phyloP scores from a whole-genome alignment of 192 early-diverging fungal genomes.

The Gryganskiella cystojenkinii region DNA sequence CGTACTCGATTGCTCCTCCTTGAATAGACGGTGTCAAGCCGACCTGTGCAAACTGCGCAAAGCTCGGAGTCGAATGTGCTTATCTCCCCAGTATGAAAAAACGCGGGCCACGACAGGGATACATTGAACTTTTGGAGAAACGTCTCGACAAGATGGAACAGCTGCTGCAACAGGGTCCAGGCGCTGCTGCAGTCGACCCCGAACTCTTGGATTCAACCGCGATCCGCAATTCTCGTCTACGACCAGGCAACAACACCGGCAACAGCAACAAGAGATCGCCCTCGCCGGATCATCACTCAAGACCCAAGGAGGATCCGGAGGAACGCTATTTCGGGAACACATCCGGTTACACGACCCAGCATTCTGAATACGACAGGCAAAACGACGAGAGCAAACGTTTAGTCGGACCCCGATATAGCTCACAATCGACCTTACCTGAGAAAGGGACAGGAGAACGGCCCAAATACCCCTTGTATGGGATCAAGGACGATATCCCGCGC shows the following conservation, averaged over 20 bases:
- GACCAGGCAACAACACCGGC: slow-evolving; percentile 25
- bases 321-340: slow-evolving; percentile 47
- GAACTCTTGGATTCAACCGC: slow-evolving; percentile 39
- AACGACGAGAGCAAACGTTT: slow-evolving; percentile 4
- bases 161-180: slow-evolving; percentile 60
- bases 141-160: slow-evolving; percentile 83
- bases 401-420: slow-evolving; percentile 23
- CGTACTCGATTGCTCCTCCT: no score
- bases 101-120: slow-evolving; percentile 85
- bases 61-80: slow-evolving; percentile 73
- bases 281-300: slow-evolving; percentile 2
- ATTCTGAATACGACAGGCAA: slow-evolving; percentile 34
- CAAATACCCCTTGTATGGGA: slow-evolving; percentile 39
- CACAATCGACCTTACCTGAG: slow-evolving; percentile 14
- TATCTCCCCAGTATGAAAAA: slow-evolving; percentile 91
- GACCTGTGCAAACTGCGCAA: slow-evolving; percentile 82
- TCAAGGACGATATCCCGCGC: slow-evolving; percentile 52
- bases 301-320: slow-evolving; percentile 17
- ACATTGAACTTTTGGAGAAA: slow-evolving; percentile 81
- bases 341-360: slow-evolving; percentile 23
- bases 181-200: slow-evolving; percentile 28
- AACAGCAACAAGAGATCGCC: neutral
- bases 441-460: slow-evolving; percentile 13
- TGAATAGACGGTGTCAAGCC: slow-evolving; percentile 84
- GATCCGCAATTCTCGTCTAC: slow-evolving; percentile 23